Evolutionary conservation across 1,139 yeast genomes (phyloP), one percentile per base, ranked within the genome.

Genomic region (Yarrowia galli): DNA sequence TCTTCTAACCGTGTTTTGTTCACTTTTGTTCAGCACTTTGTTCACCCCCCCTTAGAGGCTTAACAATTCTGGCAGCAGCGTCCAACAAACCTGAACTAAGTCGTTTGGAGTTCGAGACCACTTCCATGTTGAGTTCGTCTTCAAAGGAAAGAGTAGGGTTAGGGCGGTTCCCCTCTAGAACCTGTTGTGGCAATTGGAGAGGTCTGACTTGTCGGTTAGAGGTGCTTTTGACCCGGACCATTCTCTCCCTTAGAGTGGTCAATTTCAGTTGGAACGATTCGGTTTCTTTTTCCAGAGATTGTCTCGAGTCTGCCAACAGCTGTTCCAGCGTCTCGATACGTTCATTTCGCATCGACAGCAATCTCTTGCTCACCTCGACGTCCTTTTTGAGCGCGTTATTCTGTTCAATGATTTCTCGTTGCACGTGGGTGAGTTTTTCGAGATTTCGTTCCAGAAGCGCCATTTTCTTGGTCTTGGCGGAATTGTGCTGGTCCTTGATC

Each of bases 21-120:
- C n/a, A 49, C 25, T 49, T 49, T 12, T n/a, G 38, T 0, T 49
- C 56, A 8, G 23, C 10, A n/a, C 22, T 54, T 25, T 58, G 64
- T 8, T 58, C 64, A 10, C 89, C 89, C 1, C 91, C 91, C 66
- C 89, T 80, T 69, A 88, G 75, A 1, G 95, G 93, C 75, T 87
- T 88, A 51, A 89, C 87, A 25, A 89, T 88, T 2, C 66, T 36
- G 1, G 66, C 66, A n/a, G 56, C 66, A 1, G 54, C 66, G 16
- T 61, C 64, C 13, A 58, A 18, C 3, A 58, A 12, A 1, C 49
- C 64, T 13, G 64, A 43, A 9, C 51, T 42, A 16, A 58, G 20
- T 16, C 64, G 45, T 15, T 43, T 58, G 32, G 64, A 58, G 32
- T 58, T 58, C 22, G 64, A 43, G 6, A 58, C 64, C 51, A 28